These are phyloP conservation scores for Spathaspora sp. DNA, from an alignment of 805 yeast genomes.

Conservation along the genomic window DNA sequence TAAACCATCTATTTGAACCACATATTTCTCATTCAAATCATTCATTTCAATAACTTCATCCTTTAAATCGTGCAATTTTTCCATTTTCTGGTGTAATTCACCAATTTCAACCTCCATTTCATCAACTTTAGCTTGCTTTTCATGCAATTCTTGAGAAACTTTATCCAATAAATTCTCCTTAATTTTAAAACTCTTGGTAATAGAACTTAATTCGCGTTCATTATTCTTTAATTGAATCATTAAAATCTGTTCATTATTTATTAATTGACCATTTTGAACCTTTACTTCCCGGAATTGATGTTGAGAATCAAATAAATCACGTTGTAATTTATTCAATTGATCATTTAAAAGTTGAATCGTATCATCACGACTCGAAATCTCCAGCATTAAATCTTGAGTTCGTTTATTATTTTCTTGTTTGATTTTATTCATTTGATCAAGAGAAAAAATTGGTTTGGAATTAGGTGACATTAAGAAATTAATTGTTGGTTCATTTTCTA, in stretches of 20 bases:
- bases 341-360: constrained; percentile 12
- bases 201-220: constrained; percentile 24
- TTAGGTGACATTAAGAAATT: constrained; percentile 29
- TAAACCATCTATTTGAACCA: constrained; percentile 3
- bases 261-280: constrained; percentile 11
- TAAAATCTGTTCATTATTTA: constrained; percentile 18
- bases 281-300: constrained; percentile 16
- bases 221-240: constrained; percentile 22
- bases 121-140: constrained; percentile 1
- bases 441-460: constrained; percentile 29
- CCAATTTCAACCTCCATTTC: constrained; percentile 6
- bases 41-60: constrained; percentile 5
- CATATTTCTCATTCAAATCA: constrained; percentile 3
- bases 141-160: constrained; percentile 3
- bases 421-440: constrained; percentile 21
- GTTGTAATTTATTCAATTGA: constrained; percentile 1
- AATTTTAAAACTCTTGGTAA: constrained; percentile 19
- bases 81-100: constrained; percentile 6
- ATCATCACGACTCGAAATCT: constrained; percentile 1
- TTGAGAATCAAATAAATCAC: neutral
- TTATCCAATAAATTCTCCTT: constrained; percentile 10
- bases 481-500: constrained; percentile 26
- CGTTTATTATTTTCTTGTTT: constrained; percentile 16
- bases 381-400: neutral
- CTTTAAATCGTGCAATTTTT: constrained; percentile 5